A percentile compares a stretch with the other conserved stretches of the same genome.
Conservation (phyloP, 2,329 filamentous ascomycete species). For the Calonectria leucothoes region DNA sequence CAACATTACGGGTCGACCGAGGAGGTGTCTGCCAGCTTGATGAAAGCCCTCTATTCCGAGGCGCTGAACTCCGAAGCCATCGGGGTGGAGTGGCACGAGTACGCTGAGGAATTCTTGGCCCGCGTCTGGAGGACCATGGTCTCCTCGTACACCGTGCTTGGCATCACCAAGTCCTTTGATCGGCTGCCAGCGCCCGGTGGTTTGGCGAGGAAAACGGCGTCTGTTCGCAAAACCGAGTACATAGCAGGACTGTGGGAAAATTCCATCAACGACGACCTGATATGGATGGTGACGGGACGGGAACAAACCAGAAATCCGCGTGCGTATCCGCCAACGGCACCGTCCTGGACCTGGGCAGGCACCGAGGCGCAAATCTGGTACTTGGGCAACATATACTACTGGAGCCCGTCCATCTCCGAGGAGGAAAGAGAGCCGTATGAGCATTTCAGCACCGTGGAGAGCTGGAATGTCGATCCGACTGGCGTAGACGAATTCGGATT, state of each 20-base stretch:
- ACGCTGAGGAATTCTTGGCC: slow-evolving; percentile 13
- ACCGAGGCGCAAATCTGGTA: slow-evolving; percentile 7
- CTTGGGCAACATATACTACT: slow-evolving; percentile 6
- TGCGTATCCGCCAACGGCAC: not conserved
- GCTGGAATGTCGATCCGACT: slow-evolving; percentile 1
- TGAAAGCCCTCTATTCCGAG: slow-evolving; percentile 13
- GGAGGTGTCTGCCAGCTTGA: not conserved
- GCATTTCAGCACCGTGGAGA: slow-evolving; percentile 2
- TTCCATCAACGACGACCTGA: slow-evolving; percentile 9
- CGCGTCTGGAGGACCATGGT: slow-evolving; percentile 19
- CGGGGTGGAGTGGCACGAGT: slow-evolving; percentile 1
- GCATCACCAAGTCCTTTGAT: slow-evolving; percentile 13
- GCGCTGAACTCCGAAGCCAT: not conserved
- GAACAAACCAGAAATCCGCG: slow-evolving; percentile 1
- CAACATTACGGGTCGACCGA: slow-evolving; percentile 10
- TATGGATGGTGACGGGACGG: not conserved
- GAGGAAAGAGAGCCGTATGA: slow-evolving; percentile 14
- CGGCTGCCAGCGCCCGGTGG: slow-evolving; percentile 14
- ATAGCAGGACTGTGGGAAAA: slow-evolving; percentile 19
- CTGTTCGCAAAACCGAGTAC: slow-evolving; percentile 3
- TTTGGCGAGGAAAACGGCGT: not conserved
- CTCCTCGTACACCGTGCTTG: not conserved
- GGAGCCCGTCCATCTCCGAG: not conserved
- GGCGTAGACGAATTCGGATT: slow-evolving; percentile 17
- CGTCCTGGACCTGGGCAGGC: slow-evolving; percentile 21